Evolutionary conservation across 148 eudicot species (phyloP), one percentile per base, ranked within the genome.

Genomic region (Rhododendron molle): DNA sequence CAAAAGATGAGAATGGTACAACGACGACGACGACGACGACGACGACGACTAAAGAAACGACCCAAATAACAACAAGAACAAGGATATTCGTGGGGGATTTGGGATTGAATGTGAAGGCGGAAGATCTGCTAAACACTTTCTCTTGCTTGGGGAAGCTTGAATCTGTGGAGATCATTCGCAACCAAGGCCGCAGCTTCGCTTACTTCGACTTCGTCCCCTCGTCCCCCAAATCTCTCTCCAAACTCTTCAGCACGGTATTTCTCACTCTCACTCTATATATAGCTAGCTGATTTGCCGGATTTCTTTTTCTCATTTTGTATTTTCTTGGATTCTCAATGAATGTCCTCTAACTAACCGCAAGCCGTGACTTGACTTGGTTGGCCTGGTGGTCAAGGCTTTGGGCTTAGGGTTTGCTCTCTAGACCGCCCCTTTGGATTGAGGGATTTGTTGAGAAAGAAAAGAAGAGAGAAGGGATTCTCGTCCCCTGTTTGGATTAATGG

Each of bases 221-320:
- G 67, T 90, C 94, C 30, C 88, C 85, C 3, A 95, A 97, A 38
- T 92, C 95, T n/a, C 96, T 95, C n/a, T 80, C 96, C 88, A 97
- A 94, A 88, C 93, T 97, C 80, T 95, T 95, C 88, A 93, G 96
- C 94, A 93, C 91, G 95, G 99, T 97, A 84, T 84, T 44, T 82
- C n/a, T 84, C 36, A 28, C 82, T 14, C 56, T 83, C 72, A 32
- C 34, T 86, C 38, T 15, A 9, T 49, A 30, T 44, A 56, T 14
- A 54, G 18, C 18, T 54, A 5, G 34, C 5, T 67, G 32, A n/a
- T 67, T 67, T 67, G 12, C 15, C 2, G 15, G 72, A 67, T 26
- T n/a, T 67, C 12, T 71, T 69, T 30, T 14, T 71, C 40, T 71
- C 40, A 32, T 13, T 13, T 14, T 12, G 58, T 54, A 28, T 28